Evolutionary conservation across 306 rosid genomes (phyloP).

Genomic region (Chamaecrista fasciculata): DNA sequence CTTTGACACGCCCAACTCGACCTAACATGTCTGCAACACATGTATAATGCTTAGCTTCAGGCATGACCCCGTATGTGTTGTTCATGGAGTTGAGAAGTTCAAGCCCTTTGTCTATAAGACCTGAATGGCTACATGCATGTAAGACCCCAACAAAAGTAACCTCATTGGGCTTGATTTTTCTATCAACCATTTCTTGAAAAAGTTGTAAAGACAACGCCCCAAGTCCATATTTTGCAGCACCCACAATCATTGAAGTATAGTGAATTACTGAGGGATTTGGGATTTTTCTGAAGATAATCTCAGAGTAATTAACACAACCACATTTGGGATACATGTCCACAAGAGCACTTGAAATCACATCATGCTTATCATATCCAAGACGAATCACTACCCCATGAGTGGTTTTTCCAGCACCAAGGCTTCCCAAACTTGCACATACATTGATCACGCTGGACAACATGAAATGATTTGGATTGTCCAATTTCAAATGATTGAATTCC

Average conservation of each 20-base stretch:
- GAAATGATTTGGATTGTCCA: constrained; percentile 61
- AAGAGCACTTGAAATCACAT: constrained; percentile 67
- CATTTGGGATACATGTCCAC: constrained; percentile 95
- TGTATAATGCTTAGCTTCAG: constrained; percentile 64
- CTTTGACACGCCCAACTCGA: constrained; percentile 61
- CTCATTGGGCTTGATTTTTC: constrained; percentile 60
- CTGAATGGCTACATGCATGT: constrained; percentile 89
- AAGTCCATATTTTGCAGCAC: constrained; percentile 83
- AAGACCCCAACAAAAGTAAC: constrained; percentile 80
- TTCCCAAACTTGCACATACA: constrained; percentile 80
- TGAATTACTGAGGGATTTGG: constrained; percentile 55
- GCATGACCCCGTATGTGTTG: constrained; percentile 54
- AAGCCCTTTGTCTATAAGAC: constrained; percentile 74
- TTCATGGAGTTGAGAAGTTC: constrained; percentile 56
- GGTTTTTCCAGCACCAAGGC: constrained; percentile 60
- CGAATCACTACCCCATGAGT: constrained; percentile 66
- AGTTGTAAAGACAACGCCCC: constrained; percentile 60
- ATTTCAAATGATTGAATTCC: constrained; percentile 43
- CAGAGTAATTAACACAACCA: constrained; percentile 62
- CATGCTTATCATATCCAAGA: constrained; percentile 43
- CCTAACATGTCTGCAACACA: constrained; percentile 83
- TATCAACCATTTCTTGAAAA: constrained; percentile 64
- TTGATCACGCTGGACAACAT: constrained; percentile 64
- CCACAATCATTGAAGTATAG: constrained; percentile 81
- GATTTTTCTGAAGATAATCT: constrained; percentile 55